These are phyloP conservation scores for Cryptococcus sp. DNA, from an alignment of 1,284 basidiomycete species.

Conservation along the genomic window DNA sequence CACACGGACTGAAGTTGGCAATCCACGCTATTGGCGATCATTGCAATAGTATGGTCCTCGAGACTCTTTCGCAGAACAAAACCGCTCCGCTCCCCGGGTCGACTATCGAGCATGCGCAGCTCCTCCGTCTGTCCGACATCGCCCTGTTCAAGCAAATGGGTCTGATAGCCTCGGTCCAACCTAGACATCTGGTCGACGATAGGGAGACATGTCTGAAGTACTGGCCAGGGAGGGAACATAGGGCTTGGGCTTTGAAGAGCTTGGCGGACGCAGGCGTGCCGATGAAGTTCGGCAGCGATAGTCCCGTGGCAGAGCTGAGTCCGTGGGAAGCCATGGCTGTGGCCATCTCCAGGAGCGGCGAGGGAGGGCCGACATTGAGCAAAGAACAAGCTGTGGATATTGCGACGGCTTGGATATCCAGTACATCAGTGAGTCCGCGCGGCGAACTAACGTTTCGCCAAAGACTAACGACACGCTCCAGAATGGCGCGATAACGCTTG, in stretches of 20 bases:
- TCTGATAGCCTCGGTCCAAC: slow-evolving; percentile 45
- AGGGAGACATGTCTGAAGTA: slow-evolving; percentile 36
- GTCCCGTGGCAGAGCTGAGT: slow-evolving; percentile 41
- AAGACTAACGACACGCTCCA: no score
- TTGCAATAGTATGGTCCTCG: slow-evolving; percentile 35
- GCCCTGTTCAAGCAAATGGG: slow-evolving; percentile 33
- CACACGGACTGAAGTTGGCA: slow-evolving; percentile 36
- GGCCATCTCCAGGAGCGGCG: slow-evolving; percentile 25
- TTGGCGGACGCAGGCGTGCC: slow-evolving; percentile 37
- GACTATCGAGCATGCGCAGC: slow-evolving; percentile 49
- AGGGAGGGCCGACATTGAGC: slow-evolving; percentile 7
- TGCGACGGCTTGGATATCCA: slow-evolving; percentile 20
- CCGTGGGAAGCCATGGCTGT: slow-evolving; percentile 48
- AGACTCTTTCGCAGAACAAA: slow-evolving; percentile 21
- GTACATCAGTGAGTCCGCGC: slow-evolving; percentile 14
- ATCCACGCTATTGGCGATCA: slow-evolving; percentile 50
- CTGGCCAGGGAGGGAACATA: slow-evolving; percentile 41
- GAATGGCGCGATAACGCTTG: slow-evolving; percentile 4
- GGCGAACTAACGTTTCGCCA: no score
- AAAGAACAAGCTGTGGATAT: slow-evolving; percentile 24
- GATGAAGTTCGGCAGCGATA: slow-evolving; percentile 43
- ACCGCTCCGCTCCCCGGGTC: slow-evolving; percentile 28
- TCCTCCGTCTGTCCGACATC: slow-evolving; percentile 36
- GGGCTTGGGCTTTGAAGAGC: slow-evolving; percentile 40
- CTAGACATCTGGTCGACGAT: slow-evolving; percentile 48